Evolutionary conservation across 2,329 filamentous ascomycete species (phyloP), one percentile per base, ranked within the genome.

Genomic region (Ceratocystis huliohia): DNA sequence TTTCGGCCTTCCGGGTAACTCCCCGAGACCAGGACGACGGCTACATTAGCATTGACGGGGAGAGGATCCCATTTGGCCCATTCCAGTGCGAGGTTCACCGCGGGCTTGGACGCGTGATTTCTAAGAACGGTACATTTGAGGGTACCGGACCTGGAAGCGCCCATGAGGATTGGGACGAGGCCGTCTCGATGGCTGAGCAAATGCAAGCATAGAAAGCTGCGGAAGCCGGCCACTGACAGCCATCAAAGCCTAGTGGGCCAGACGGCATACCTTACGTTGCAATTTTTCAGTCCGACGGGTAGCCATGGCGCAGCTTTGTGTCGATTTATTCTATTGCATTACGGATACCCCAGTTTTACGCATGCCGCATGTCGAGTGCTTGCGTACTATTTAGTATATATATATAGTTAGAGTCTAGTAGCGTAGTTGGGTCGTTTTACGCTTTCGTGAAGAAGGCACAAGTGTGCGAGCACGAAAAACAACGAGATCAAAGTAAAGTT

Each of bases 21-120:
- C 94, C 94, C 0, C 85, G 84, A 65, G 77, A 87, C 69, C 81
- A 86, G 71, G 78, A 83, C 48, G 82, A 86, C 69, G 93, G 93
- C 1, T 94, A 89, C 74, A 95, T 99, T 74, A 95, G 91, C 74
- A 91, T 99, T 70, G 94, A 97, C 73, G 94, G 94, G 46, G 94
- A 99, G 76, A 82, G 83, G 65, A 81, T 96, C 2, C 88, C 91
- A 0, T 97, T 96, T 74, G 87, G 87, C 71, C 88, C 90, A 0
- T 95, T 96, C 73, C 94, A 99, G 78, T 90, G 87, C 1, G 94
- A 99, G 76, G 81, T 96, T 5, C 91, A 96, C 74, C 82, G 79
- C 64, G 88, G 88, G 0, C 78, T 99, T 28, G 94, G 90, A 0
- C 90, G 88, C 3, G 88, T 93, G n/a, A 78, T 97, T 69, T 90